Evolutionary conservation across 768 basidiomycete species (phyloP).

Genomic region (Amanita pallidorosea): DNA sequence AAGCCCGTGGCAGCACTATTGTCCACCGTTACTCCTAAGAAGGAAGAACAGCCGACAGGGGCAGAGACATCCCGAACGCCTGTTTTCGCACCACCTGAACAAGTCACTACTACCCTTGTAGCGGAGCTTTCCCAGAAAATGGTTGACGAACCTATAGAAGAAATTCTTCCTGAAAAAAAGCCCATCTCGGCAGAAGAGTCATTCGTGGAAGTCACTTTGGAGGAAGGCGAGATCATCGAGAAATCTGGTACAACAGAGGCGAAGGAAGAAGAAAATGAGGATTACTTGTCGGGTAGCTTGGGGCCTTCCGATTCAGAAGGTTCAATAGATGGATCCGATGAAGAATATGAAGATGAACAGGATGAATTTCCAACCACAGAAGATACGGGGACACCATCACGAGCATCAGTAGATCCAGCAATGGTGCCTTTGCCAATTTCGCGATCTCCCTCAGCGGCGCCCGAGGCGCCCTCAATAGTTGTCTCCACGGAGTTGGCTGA

Average conservation of each 20-base stretch:
- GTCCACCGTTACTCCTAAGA: neutral
- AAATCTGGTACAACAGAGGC: slow-evolving; percentile 8
- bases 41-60: slow-evolving; percentile 1
- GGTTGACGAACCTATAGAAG: slow-evolving; percentile 4
- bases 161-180: neutral
- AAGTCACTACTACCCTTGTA: slow-evolving; percentile 1
- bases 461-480: slow-evolving; percentile 35
- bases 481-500: slow-evolving; percentile 17
- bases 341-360: slow-evolving; percentile 11
- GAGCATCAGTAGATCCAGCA: slow-evolving; percentile 21
- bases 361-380: neutral
- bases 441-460: slow-evolving; percentile 49
- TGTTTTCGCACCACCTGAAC: neutral
- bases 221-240: slow-evolving; percentile 11
- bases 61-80: neutral
- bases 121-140: slow-evolving; percentile 8
- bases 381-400: slow-evolving; percentile 13
- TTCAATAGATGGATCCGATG: slow-evolving; percentile 7
- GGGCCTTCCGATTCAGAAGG: slow-evolving; percentile 4
- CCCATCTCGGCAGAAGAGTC: slow-evolving; percentile 13
- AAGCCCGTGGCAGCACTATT: neutral
- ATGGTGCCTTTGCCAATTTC: slow-evolving; percentile 27
- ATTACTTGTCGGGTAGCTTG: slow-evolving; percentile 9
- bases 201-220: slow-evolving; percentile 15
- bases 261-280: slow-evolving; percentile 9